Conservation (phyloP, 305 asterid genomes). For the Fraxinus greggii region DNA sequence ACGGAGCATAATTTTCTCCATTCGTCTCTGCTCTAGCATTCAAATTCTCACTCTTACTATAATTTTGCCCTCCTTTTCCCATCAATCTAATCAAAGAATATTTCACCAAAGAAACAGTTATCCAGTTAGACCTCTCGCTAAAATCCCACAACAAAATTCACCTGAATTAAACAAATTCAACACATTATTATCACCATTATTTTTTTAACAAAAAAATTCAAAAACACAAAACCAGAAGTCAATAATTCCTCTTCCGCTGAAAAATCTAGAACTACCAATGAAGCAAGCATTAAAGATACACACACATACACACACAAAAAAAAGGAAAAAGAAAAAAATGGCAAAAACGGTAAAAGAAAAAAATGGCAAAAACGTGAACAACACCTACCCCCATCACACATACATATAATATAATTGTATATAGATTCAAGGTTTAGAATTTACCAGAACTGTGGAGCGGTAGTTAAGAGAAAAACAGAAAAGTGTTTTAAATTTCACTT, state of each 20-base stretch:
- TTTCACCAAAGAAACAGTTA: neutral
- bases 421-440: no score
- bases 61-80: slow-evolving; percentile 15
- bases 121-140: neutral
- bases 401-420: no score
- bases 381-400: no score
- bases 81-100: neutral
- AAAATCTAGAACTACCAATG: no score
- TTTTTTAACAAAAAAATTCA: neutral
- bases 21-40: neutral
- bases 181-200: neutral
- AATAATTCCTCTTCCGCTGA: neutral
- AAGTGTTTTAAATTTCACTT: no score
- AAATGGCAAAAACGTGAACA: no score
- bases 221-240: neutral
- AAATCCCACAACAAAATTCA: neutral
- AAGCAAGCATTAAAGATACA: no score
- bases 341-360: no score
- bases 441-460: no score
- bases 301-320: no score
- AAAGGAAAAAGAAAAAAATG: no score
- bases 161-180: neutral
- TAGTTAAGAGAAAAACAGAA: no score
- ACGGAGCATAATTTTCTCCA: neutral
- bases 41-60: neutral